Conservation (phyloP, 2,329 filamentous ascomycete genomes). For the Fusarium sp. region DNA sequence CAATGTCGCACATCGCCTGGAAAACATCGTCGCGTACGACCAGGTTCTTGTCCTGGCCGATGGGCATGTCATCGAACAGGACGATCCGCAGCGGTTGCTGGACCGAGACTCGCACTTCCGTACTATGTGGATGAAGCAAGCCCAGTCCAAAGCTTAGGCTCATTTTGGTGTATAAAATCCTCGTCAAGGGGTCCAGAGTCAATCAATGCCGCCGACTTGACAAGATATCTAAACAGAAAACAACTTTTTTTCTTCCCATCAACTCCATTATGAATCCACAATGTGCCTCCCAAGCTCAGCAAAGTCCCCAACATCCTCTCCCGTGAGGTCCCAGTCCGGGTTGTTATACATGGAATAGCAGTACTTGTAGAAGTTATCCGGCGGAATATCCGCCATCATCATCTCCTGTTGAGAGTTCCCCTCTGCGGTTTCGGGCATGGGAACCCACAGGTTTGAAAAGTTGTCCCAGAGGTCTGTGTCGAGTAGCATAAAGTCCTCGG, state of each 20-base stretch:
- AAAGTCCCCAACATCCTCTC: constrained; percentile 43
- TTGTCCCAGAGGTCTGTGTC: constrained; percentile 43
- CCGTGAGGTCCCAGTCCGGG: constrained; percentile 43
- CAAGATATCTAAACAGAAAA: constrained; percentile 11
- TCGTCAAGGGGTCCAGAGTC: too few relatives aligned
- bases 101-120: neutral
- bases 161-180: too few relatives aligned
- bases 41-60: neutral
- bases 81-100: neutral
- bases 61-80: neutral
- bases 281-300: constrained; percentile 42
- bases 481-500: constrained; percentile 37
- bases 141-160: too few relatives aligned
- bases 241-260: constrained; percentile 5
- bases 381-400: constrained; percentile 38
- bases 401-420: constrained; percentile 38
- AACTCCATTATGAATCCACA: constrained; percentile 36
- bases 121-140: too few relatives aligned
- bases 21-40: neutral
- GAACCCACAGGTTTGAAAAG: constrained; percentile 42
- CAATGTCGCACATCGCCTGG: neutral
- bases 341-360: constrained; percentile 45
- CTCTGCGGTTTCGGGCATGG: constrained; percentile 24
- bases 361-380: constrained; percentile 42
- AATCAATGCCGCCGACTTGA: neutral